Conservation (phyloP, 2,329 filamentous ascomycete genomes). For the Colletotrichum camelliae region DNA sequence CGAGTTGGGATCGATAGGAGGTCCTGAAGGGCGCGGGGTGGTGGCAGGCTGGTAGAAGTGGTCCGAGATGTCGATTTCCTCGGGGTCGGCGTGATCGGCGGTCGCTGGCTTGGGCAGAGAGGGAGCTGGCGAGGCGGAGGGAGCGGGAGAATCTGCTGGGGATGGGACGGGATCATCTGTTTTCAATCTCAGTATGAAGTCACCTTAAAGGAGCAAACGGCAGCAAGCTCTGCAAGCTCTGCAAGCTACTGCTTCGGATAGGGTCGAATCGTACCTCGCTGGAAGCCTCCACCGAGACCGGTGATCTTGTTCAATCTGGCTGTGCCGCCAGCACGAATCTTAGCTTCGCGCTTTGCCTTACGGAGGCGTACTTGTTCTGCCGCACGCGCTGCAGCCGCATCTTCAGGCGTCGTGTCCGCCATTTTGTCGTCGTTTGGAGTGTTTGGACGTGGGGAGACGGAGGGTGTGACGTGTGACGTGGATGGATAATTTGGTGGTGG, state of each 20-base stretch:
- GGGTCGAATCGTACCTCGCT: conserved; percentile 39
- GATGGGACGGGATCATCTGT: neutral
- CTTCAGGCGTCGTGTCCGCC: conserved; percentile 47
- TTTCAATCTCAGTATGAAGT: neutral
- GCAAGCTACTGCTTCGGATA: neutral
- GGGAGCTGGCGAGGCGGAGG: conserved; percentile 31
- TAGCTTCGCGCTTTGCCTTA: conserved; percentile 80
- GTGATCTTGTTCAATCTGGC: conserved; percentile 78
- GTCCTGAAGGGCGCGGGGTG: conserved; percentile 27
- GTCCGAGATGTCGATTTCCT: conserved; percentile 80
- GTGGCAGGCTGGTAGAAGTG: conserved; percentile 66
- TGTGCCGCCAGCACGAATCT: conserved; percentile 75
- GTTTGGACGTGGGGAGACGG: neutral
- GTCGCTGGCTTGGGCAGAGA: conserved; percentile 25
- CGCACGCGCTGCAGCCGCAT: conserved; percentile 57
- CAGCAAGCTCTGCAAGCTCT: neutral
- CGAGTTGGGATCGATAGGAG: conserved; percentile 34
- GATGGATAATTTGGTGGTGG: neutral
- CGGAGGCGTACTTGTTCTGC: conserved; percentile 74
- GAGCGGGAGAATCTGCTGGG: conserved; percentile 13
- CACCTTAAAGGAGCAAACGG: neutral
- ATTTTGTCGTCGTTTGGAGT: conserved; percentile 32
- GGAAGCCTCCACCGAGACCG: conserved; percentile 66
- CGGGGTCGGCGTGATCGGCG: conserved; percentile 64
- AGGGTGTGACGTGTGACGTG: conserved; percentile 13